phyloP scores from a whole-genome alignment of 2,329 filamentous ascomycete genomes.

The Cladobotryum mycophilum region DNA sequence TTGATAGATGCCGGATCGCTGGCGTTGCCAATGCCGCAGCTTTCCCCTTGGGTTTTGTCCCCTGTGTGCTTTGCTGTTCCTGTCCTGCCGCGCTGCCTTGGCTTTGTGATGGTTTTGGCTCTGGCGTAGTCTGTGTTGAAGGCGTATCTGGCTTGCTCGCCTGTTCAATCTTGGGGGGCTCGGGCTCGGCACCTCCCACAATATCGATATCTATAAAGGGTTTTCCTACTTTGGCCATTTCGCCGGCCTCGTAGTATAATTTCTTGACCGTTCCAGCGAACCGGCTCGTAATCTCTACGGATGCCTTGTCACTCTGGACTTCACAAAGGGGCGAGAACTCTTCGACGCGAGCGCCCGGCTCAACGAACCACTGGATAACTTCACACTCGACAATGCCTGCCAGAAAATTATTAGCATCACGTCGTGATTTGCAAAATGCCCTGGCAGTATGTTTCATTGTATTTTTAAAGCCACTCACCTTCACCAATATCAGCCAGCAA shows the following conservation, averaged over 20 bases:
- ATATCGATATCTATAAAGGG: conserved; percentile 94
- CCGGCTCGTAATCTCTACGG: conserved; percentile 85
- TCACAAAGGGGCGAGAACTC: conserved; percentile 98
- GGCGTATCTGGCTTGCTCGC: conserved; percentile 23
- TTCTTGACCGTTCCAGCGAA: conserved; percentile 96
- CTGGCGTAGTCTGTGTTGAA: conserved; percentile 17
- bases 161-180: conserved; percentile 30
- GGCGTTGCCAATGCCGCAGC: conserved; percentile 78
- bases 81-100: background rate
- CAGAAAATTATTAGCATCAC: no score
- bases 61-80: background rate
- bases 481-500: conserved; percentile 81
- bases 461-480: conserved; percentile 41
- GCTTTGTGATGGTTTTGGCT: conserved; percentile 10
- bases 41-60: conserved; percentile 45
- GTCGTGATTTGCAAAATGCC: no score
- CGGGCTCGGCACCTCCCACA: conserved; percentile 59
- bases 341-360: conserved; percentile 89
- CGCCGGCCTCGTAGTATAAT: conserved; percentile 89
- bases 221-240: conserved; percentile 94
- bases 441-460: no score
- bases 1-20: conserved; percentile 82
- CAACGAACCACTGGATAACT: conserved; percentile 99
- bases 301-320: conserved; percentile 96
- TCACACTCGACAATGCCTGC: conserved; percentile 95